phyloP scores from a whole-genome alignment of 768 basidiomycete species.

The Tephrocybe sp. region DNA sequence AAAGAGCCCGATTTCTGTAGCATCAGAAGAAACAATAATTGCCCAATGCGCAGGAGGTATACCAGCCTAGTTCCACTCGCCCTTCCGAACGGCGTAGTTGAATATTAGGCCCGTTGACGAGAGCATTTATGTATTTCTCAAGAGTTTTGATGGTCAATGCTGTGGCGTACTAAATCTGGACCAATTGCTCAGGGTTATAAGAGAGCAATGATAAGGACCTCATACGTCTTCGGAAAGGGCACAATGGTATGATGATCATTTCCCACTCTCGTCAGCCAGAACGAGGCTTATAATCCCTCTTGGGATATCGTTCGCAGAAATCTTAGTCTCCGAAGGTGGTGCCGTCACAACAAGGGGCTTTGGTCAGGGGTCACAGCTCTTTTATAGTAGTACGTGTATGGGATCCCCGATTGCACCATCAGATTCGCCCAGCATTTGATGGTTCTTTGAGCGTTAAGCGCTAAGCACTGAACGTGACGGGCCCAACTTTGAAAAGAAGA shows the following conservation, averaged over 20 bases:
- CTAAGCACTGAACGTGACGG: no score
- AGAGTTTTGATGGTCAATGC: background rate
- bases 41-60: constrained; percentile 14
- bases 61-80: constrained; percentile 19
- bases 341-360: background rate
- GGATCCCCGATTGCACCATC: no score
- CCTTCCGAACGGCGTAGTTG: constrained; percentile 14
- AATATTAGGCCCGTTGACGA: background rate
- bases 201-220: background rate
- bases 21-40: background rate
- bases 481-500: no score
- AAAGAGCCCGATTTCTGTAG: constrained; percentile 1
- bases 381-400: no score
- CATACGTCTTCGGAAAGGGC: constrained; percentile 16
- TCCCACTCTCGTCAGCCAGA: background rate
- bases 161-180: constrained; percentile 12
- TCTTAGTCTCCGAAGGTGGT: background rate
- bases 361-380: no score
- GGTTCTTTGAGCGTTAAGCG: no score
- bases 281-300: constrained; percentile 6
- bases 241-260: constrained; percentile 11
- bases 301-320: background rate
- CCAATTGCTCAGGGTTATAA: no score
- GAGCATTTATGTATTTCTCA: background rate
- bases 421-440: no score